Evolutionary conservation across 116 monocot species (phyloP).

Genomic region (Phalaenopsis hybrid): DNA sequence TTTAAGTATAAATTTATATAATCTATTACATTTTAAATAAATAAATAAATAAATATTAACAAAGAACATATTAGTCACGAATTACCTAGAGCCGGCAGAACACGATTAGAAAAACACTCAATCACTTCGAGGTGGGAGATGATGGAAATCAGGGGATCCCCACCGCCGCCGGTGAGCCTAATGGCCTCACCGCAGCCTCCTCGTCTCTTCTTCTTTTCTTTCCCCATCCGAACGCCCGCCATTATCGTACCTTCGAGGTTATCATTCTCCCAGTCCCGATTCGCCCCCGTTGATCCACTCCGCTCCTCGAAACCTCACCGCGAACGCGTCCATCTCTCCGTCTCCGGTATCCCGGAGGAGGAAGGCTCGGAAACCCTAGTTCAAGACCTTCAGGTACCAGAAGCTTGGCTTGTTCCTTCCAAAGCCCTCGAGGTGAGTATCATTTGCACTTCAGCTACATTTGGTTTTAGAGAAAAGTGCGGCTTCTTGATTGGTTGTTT

Average conservation of each 20-base stretch:
- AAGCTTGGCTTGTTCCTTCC: constrained; percentile 33
- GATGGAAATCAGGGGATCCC: background rate
- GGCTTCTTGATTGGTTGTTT: no score
- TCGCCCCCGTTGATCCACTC: background rate
- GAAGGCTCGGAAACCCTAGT: constrained; percentile 14
- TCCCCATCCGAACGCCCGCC: background rate
- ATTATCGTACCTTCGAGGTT: background rate
- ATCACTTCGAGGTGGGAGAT: no score
- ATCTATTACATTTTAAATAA: no score
- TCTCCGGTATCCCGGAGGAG: background rate
- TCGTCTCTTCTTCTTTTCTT: background rate
- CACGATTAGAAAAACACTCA: no score
- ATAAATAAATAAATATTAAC: no score
- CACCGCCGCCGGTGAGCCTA: background rate
- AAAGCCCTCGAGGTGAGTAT: constrained; percentile 26
- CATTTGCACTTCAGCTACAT: no score
- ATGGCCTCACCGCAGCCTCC: background rate
- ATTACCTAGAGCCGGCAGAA: no score
- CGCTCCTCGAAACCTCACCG: background rate
- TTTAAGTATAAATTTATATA: no score
- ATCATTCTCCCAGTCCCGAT: background rate
- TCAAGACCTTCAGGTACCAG: constrained; percentile 36
- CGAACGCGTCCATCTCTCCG: background rate
- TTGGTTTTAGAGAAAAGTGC: no score
- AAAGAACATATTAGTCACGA: no score